Conservation (phyloP, 2,329 filamentous ascomycete genomes). For the Aspergillus vadensis region DNA sequence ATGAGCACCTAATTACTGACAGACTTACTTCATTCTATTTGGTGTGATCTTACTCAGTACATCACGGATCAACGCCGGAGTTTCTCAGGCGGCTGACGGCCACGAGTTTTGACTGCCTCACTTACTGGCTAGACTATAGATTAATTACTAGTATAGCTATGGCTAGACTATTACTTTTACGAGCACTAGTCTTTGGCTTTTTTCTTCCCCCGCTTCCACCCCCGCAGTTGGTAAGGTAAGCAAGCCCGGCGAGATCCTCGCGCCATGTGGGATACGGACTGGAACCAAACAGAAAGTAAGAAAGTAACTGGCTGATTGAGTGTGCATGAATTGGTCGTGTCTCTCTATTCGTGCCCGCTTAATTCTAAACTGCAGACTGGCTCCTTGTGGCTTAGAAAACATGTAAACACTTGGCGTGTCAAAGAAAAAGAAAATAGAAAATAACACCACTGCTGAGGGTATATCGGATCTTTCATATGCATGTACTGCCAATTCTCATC, state of each 20-base stretch:
- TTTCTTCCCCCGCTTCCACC: no score
- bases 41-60: background rate
- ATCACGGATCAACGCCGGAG: background rate
- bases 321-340: background rate
- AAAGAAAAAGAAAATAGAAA: no score
- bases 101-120: no score
- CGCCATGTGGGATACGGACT: background rate
- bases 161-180: no score
- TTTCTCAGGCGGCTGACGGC: background rate
- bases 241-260: background rate
- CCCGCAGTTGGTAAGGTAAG: no score
- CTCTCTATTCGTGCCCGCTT: slow-evolving; percentile 2
- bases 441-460: background rate
- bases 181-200: no score
- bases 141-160: no score
- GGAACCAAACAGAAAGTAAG: background rate
- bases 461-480: slow-evolving; percentile 5
- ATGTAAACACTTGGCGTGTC: no score
- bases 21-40: no score
- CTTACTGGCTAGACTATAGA: no score
- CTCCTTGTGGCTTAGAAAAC: background rate
- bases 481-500: background rate
- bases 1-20: no score
- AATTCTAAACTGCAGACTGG: background rate
- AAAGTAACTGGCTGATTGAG: no score